Conservation (phyloP, 805 yeast genomes). For the Scheffersomyces ergatensis region DNA sequence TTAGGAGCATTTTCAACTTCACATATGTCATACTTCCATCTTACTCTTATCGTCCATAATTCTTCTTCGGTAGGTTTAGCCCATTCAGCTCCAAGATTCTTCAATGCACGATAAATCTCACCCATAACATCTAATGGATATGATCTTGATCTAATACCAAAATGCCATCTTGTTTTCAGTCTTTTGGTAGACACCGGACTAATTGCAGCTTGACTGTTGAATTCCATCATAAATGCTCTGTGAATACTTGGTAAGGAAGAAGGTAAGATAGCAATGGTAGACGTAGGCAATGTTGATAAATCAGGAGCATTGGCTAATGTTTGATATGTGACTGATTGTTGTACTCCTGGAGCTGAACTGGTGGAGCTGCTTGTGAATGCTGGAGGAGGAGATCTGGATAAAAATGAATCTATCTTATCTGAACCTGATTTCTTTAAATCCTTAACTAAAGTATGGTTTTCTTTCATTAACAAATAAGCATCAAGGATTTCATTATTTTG, state of each 20-base stretch:
- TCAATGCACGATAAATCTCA: conserved; percentile 91
- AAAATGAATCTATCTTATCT: conserved; percentile 56
- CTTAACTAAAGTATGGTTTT: conserved; percentile 67
- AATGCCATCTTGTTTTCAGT: conserved; percentile 96
- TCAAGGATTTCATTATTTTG: conserved; percentile 72
- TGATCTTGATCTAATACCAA: conserved; percentile 93
- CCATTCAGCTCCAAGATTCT: conserved; percentile 96
- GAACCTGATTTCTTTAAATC: conserved; percentile 55
- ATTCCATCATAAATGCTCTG: conserved; percentile 83
- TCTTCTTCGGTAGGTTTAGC: conserved; percentile 92
- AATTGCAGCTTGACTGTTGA: conserved; percentile 17
- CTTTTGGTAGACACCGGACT: conserved; percentile 70
- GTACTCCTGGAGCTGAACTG: conserved; percentile 41
- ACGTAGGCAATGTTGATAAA: conserved; percentile 55
- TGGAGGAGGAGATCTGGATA: conserved; percentile 63
- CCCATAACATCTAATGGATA: conserved; percentile 99
- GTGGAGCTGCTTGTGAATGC: conserved; percentile 25
- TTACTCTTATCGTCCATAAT: conserved; percentile 90
- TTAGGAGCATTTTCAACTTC: conserved; percentile 48
- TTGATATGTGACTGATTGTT: conserved; percentile 45
- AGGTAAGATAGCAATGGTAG: conserved; percentile 90
- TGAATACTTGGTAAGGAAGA: conserved; percentile 93
- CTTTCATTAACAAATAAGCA: conserved; percentile 80
- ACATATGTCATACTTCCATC: conserved; percentile 75
- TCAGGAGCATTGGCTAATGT: conserved; percentile 47